Evolutionary conservation across 345 rosid genomes (phyloP), one percentile per base, ranked within the genome.

Genomic region (Mangifera indica): DNA sequence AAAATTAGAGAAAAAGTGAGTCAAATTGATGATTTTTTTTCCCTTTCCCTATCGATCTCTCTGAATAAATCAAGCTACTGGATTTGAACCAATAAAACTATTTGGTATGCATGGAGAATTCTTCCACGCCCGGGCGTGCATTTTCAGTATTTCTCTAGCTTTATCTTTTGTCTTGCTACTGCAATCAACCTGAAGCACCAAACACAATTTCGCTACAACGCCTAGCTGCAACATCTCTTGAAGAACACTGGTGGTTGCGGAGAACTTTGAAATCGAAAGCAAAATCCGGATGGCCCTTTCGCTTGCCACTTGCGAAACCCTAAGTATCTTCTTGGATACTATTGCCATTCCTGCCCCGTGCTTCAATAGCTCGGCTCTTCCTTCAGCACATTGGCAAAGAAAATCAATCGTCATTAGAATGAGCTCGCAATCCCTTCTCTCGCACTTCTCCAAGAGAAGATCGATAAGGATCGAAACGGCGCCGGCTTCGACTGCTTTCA

Each of bases 171-270:
- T 87, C 81, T 72, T 84, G 56, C 55, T 73, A 21, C 79, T 78
- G 60, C 88, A 72, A 14, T 76, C 90, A 12, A 86, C 79, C 75
- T 89, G 96, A 51, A 89, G 65, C 64, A 93, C 82, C 80, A 89
- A 67, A 64, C 89, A 88, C 71, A 93, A 66, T 86, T 88, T 91
- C 0, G 81, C 74, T 76, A 87, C 93, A 32, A 82, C 93, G 11
- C 97, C 94, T 17, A 89, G 67, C 72, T 87, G 88, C 81, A 91
- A 55, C 88, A 93, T 91, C 74, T 93, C 98, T 34, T 86, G 78
- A 34, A 84, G 68, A 37, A 91, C 78, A 29, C 59, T 62, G 0
- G 78, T 42, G 10, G 92, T 85, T 22, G 86, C 86, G 4, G 91
- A 89, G 77, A 80, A 87, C 84, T 80, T 87, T 6, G 89, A 77